Percentiles rank a stretch among this genome's conserved stretches.
phyloP scores from a whole-genome alignment of 2,329 filamentous ascomycete genomes.

The Microsporum audouinii region DNA sequence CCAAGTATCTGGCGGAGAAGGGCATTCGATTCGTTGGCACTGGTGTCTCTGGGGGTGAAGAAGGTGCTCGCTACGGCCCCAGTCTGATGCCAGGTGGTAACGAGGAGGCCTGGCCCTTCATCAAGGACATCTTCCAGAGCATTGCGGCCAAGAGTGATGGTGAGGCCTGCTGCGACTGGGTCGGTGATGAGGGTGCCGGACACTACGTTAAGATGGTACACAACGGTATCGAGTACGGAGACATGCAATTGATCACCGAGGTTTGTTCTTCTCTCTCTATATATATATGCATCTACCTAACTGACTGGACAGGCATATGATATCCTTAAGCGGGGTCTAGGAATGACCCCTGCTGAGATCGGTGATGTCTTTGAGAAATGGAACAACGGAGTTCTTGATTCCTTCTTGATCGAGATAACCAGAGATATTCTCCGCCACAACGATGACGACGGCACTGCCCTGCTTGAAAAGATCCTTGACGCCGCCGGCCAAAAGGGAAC shows the following conservation, averaged over 20 bases:
- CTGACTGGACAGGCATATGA: slow-evolving; percentile 67
- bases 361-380: slow-evolving; percentile 87
- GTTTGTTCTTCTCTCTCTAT: slow-evolving; percentile 41
- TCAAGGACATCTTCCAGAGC: slow-evolving; percentile 98
- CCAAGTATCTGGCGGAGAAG: slow-evolving; percentile 74
- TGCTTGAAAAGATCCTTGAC: slow-evolving; percentile 98
- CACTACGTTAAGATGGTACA: slow-evolving; percentile 99
- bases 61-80: slow-evolving; percentile 94
- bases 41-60: slow-evolving; percentile 97
- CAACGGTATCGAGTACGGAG: slow-evolving; percentile 99
- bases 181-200: slow-evolving; percentile 96
- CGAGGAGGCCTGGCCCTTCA: slow-evolving; percentile 92
- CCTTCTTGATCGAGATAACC: slow-evolving; percentile 98
- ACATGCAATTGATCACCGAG: slow-evolving; percentile 99
- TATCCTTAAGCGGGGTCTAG: slow-evolving; percentile 97
- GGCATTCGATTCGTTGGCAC: slow-evolving; percentile 90
- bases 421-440: slow-evolving; percentile 98
- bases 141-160: slow-evolving; percentile 95
- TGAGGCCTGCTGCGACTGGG: slow-evolving; percentile 98
- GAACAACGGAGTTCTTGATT: slow-evolving; percentile 98
- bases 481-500: slow-evolving; percentile 98
- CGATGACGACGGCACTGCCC: slow-evolving; percentile 78
- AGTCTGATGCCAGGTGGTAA: slow-evolving; percentile 98
- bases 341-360: slow-evolving; percentile 83
- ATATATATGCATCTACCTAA: slow-evolving; percentile 11